Percentiles rank a stretch among this genome's conserved stretches.
phyloP scores from a whole-genome alignment of 495 filamentous ascomycete species.

The Trichoderma reesei region DNA sequence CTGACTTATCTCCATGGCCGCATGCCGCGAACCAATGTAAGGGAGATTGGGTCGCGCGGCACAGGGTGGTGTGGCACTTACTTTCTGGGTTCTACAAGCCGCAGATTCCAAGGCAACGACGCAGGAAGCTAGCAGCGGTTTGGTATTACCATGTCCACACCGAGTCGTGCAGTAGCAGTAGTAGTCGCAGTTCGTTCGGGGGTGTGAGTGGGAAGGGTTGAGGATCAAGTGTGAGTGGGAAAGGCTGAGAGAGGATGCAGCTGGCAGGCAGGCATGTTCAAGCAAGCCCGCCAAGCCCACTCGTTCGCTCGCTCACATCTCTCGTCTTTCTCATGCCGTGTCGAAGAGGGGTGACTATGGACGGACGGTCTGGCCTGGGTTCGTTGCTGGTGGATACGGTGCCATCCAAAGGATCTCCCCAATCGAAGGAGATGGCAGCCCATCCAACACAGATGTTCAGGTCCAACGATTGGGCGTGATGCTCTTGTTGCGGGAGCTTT shows the following conservation, averaged over 20 bases:
- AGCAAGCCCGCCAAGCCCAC: no score
- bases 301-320: background rate
- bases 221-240: background rate
- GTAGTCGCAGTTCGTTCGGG: background rate
- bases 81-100: background rate
- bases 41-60: background rate
- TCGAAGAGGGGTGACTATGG: background rate
- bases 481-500: background rate
- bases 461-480: background rate
- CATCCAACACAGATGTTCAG: background rate
- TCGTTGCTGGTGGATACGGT: background rate
- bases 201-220: background rate
- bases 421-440: background rate
- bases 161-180: background rate
- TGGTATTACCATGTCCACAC: background rate
- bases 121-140: background rate
- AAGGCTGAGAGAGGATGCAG: background rate
- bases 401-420: background rate
- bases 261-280: no score
- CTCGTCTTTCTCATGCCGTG: background rate
- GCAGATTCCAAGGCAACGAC: conserved; percentile 1
- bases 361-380: no score
- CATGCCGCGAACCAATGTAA: background rate
- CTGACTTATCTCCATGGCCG: background rate
- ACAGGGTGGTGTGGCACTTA: background rate